Evolutionary conservation across 257 asterid species (phyloP), one percentile per base, ranked within the genome.

Genomic region (Forsythia viridissima): DNA sequence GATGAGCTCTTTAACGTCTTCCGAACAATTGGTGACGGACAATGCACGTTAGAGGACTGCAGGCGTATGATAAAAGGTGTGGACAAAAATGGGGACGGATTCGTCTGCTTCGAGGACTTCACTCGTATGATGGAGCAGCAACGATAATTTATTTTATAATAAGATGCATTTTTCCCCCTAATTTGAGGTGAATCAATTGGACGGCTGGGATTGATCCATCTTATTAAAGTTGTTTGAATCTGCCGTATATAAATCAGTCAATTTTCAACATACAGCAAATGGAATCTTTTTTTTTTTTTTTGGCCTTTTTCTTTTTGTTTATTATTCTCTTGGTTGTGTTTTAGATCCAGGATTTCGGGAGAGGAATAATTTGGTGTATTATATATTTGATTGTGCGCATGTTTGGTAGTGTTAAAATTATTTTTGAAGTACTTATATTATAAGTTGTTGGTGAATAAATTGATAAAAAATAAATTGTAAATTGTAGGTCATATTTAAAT

Each of bases 11-110:
- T 73, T 4, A 75, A 43, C 24, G 90, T 83, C 2, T 84, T 88
- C 15, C n/a, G 48, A 37, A 76, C 87, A 66, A 77, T 88, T 18
- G 90, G 90, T 20, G 86, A 72, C 61, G 74, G 81, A 18, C 57
- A 71, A 85, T 88, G 90, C 87, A 88, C 90, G 85, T 78, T 88
- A 77, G 91, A 84, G 80, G 91, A 88, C 21, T 88, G 91, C 85
- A 81, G 76, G 84, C 79, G 87, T 72, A 88, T 88, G 90, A 84
- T 88, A 59, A 73, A 83, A 4, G 87, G 81, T 0, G 90, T 84
- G 43, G 85, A 88, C 16, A 76, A 73, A 8, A 84, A 86, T 66
- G 83, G 84, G 6, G 90, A 88, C 37, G 90, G 91, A 36, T 78
- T 88, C 75, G 91, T 88, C 68, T 88, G 90, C 81, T 88, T 84